Conservation (phyloP, 2,329 filamentous ascomycete genomes). For the Fusarium pseudonygamai region DNA sequence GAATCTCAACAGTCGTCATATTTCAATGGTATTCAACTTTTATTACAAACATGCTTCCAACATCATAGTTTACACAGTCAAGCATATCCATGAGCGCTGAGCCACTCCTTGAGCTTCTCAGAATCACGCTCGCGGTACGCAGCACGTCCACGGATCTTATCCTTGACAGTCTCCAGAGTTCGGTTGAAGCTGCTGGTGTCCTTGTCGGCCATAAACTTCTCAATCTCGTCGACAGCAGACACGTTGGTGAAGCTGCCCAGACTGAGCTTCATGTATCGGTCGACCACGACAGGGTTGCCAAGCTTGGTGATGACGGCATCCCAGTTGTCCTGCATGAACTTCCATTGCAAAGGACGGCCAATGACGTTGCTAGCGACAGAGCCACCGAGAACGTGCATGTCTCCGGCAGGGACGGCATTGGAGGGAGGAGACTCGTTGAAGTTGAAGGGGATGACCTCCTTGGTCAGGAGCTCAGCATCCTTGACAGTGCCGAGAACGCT, state of each 20-base stretch:
- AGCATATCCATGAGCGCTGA: slow-evolving; percentile 62
- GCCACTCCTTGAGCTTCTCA: slow-evolving; percentile 79
- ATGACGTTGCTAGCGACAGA: slow-evolving; percentile 77
- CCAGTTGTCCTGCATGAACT: slow-evolving; percentile 88
- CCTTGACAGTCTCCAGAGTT: slow-evolving; percentile 83
- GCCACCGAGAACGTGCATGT: slow-evolving; percentile 84
- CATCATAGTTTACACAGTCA: slow-evolving; percentile 46
- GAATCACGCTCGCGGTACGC: slow-evolving; percentile 84
- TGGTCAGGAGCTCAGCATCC: slow-evolving; percentile 71
- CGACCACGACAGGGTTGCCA: slow-evolving; percentile 85
- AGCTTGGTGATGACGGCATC: slow-evolving; percentile 75
- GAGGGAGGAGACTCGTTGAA: slow-evolving; percentile 70
- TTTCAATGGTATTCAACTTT: slow-evolving; percentile 8
- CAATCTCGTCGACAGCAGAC: slow-evolving; percentile 77
- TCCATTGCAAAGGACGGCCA: slow-evolving; percentile 81
- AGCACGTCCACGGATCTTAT: slow-evolving; percentile 85
- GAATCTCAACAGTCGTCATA: not conserved
- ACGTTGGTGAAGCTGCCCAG: slow-evolving; percentile 81
- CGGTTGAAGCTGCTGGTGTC: slow-evolving; percentile 88
- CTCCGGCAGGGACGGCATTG: slow-evolving; percentile 80
- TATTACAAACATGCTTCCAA: slow-evolving; percentile 6
- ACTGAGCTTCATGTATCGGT: slow-evolving; percentile 84
- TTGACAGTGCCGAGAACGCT: slow-evolving; percentile 78
- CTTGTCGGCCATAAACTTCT: slow-evolving; percentile 84
- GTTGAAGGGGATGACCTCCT: slow-evolving; percentile 78